Base-by-base conservation (phyloP, 768 basidiomycete genomes). In the Exsudoporus frostii region DNA sequence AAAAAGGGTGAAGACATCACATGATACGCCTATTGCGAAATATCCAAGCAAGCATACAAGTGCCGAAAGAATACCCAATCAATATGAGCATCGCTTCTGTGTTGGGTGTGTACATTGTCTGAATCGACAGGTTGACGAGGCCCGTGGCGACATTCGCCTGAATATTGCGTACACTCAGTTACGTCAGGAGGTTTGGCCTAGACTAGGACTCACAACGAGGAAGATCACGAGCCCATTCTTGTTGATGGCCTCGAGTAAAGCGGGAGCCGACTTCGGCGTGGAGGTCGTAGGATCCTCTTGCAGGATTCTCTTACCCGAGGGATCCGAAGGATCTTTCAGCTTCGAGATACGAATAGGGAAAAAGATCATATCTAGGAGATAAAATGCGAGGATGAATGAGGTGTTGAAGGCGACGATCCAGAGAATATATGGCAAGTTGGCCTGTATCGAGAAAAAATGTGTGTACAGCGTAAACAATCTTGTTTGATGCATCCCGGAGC, bases 341-440 rank as follows among this genome's bases (percentile, higher is more conserved):
- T 63, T 57, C 49, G 67, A 62, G 2, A 71, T 62, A 22, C 71
- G 75, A 13, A 74, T 67, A 3, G 83, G 79, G 67, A 81, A 86
- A 69, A 92, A 88, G 38, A 71, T 61, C 50, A 88, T 77, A 60
- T 98, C 91, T 39, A 97, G 71, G 22, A 85, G 56, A 38, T 94
- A 76, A 72, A 97, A 96, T 13, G 81, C 83, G 6, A 93, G 76
- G 15, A 98, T 73, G 73, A 93, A 93, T 3, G 85, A 79, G 0
- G 86, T 85, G 66, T 98, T 98, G 82, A 83, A 96, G 10, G 91
- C 93, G 1, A 83, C 80, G 8, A 89, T 80, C 93, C 95, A 98
- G 17, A 93, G 69, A 33, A 94, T 83, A 69, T 99, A 98, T 5
- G 89, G 79, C 29, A 92, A 61, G 63, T 98, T 98, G 41, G 86